phyloP scores from a whole-genome alignment of 192 early-diverging fungal genomes.

The Backusella parvicylindrica region DNA sequence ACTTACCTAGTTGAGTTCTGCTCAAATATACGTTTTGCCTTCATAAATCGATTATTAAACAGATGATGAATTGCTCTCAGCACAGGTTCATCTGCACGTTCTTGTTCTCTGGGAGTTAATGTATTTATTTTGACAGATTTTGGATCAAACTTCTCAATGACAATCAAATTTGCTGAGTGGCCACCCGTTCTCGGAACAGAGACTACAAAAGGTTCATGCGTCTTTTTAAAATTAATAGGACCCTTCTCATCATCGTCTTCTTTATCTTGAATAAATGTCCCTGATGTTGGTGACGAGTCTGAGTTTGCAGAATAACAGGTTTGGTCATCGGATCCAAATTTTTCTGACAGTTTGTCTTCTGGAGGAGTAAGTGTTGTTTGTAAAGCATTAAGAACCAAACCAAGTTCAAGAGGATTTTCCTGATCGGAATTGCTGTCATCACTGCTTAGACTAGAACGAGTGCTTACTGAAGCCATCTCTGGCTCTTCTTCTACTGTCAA shows the following conservation, averaged over 20 bases:
- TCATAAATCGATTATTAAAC: slow-evolving; percentile 35
- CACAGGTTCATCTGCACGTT: slow-evolving; percentile 22
- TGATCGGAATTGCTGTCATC: neutral
- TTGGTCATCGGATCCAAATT: neutral
- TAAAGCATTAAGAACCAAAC: neutral
- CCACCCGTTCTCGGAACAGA: neutral
- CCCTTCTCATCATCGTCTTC: neutral
- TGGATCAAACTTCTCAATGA: slow-evolving; percentile 11
- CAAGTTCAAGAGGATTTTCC: neutral
- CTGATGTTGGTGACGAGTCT: neutral
- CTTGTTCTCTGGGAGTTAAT: slow-evolving; percentile 28
- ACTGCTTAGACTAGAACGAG: slow-evolving; percentile 8
- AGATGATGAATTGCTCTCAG: slow-evolving; percentile 22
- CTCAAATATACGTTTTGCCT: slow-evolving; percentile 23
- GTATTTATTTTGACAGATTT: slow-evolving; percentile 20
- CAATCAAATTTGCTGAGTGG: slow-evolving; percentile 10
- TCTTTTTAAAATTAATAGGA: neutral
- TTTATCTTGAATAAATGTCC: neutral
- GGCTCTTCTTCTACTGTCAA: neutral
- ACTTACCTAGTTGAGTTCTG: slow-evolving; percentile 16
- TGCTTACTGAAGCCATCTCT: neutral
- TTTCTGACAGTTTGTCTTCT: neutral
- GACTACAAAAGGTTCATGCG: neutral
- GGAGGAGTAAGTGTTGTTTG: neutral
- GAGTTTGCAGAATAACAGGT: neutral